A percentile compares a stretch with the other conserved stretches of the same genome.
Conservation (phyloP, 73 alveolate genomes). For the Stentor roeselii region DNA sequence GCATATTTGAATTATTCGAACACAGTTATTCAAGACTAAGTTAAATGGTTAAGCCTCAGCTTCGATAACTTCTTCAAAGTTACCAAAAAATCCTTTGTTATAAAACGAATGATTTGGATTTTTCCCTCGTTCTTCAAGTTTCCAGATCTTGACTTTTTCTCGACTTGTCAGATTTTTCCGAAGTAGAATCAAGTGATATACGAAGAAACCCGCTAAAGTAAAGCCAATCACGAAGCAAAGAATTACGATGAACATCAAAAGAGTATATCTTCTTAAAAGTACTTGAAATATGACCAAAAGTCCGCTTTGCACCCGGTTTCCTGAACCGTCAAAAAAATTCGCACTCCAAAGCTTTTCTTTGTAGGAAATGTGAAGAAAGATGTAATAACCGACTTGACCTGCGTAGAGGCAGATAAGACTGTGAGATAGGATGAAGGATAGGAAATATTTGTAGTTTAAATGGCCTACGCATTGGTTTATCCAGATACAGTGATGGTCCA, state of each 20-base stretch:
- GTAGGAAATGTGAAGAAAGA: background rate
- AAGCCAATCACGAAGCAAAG: conserved; percentile 30
- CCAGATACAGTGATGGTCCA: conserved; percentile 79
- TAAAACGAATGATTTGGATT: too few species aligned
- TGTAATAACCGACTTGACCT: conserved; percentile 2
- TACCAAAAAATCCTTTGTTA: too few species aligned
- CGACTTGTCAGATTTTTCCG: background rate
- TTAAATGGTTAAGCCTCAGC: too few species aligned
- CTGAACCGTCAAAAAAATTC: background rate
- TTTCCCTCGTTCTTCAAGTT: conserved; percentile 4
- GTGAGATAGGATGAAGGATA: background rate
- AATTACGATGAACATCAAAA: background rate
- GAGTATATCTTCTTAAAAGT: conserved; percentile 2
- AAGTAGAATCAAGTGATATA: conserved; percentile 1
- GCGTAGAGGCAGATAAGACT: conserved; percentile 24
- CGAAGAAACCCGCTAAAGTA: conserved; percentile 12
- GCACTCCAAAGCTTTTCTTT: conserved; percentile 1
- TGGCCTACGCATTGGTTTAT: conserved; percentile 68
- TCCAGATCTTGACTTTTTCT: background rate
- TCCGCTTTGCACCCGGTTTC: background rate
- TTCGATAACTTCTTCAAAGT: too few species aligned
- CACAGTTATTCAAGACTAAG: too few species aligned
- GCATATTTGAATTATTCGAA: background rate
- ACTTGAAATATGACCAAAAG: background rate
- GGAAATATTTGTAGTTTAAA: conserved; percentile 3